Percentiles rank a stretch among this genome's conserved stretches.
Evolutionary conservation across 2,329 filamentous ascomycete species (phyloP).

Genomic region (Pleurostoma richardsiae): DNA sequence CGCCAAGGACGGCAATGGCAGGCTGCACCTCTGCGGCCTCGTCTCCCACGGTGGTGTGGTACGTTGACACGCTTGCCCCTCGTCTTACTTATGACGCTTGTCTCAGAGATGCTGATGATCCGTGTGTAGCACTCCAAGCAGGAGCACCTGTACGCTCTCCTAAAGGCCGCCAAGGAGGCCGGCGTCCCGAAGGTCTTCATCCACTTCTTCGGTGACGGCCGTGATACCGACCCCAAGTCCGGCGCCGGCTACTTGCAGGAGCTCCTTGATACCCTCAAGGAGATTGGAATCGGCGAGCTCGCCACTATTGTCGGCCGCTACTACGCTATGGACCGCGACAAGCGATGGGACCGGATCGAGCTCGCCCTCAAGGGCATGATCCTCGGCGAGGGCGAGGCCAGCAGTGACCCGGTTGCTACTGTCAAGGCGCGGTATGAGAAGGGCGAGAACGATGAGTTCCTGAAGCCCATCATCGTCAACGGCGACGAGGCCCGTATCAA

Average conservation of each 20-base stretch:
- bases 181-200: slow-evolving; percentile 89
- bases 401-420: slow-evolving; percentile 77
- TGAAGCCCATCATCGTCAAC: slow-evolving; percentile 94
- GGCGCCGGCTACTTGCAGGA: slow-evolving; percentile 83
- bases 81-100: too few species aligned
- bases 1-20: slow-evolving; percentile 83
- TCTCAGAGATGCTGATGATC: too few species aligned
- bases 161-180: slow-evolving; percentile 85
- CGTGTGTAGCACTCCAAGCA: slow-evolving; percentile 81
- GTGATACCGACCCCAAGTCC: slow-evolving; percentile 97
- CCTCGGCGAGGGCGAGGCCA: slow-evolving; percentile 80
- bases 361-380: slow-evolving; percentile 83
- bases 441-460: slow-evolving; percentile 92
- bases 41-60: slow-evolving; percentile 92
- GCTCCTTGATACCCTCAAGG: slow-evolving; percentile 73
- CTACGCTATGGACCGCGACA: slow-evolving; percentile 99
- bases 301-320: slow-evolving; percentile 93
- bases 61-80: slow-evolving; percentile 20
- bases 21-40: slow-evolving; percentile 87
- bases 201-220: slow-evolving; percentile 98
- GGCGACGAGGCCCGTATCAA: slow-evolving; percentile 82
- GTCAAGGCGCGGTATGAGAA: slow-evolving; percentile 85
- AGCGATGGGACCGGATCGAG: slow-evolving; percentile 96
- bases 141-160: slow-evolving; percentile 80
- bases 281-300: slow-evolving; percentile 81